A percentile compares a stretch with the other conserved stretches of the same genome.
Evolutionary conservation across 345 rosid genomes (phyloP).

Genomic region (Kandelia obovata): DNA sequence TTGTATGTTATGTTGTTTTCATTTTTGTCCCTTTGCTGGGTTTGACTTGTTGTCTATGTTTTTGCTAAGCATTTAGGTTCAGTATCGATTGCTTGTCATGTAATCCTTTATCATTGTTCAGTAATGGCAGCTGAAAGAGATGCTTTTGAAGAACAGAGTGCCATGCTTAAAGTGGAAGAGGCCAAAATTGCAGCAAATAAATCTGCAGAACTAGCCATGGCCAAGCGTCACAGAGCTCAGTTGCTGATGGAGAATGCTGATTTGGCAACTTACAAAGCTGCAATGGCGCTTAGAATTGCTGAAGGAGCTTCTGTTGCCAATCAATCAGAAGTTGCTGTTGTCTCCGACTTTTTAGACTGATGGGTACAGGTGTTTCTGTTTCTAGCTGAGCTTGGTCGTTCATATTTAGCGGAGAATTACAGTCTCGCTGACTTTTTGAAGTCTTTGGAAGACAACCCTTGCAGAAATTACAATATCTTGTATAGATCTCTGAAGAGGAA

Average conservation of each 20-base stretch:
- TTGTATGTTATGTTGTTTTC: too few relatives aligned
- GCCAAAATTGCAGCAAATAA: conserved; percentile 44
- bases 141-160: conserved; percentile 43
- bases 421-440: conserved; percentile 16
- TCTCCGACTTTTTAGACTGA: conserved; percentile 35
- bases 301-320: conserved; percentile 47
- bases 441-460: conserved; percentile 13
- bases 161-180: conserved; percentile 42
- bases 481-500: conserved; percentile 29
- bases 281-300: conserved; percentile 59
- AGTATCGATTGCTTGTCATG: too few relatives aligned
- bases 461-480: conserved; percentile 30
- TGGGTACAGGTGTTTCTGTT: not conserved
- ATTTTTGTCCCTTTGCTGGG: too few relatives aligned
- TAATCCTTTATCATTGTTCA: conserved; percentile 4
- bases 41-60: too few relatives aligned
- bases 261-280: conserved; percentile 73
- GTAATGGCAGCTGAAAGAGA: conserved; percentile 50
- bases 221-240: conserved; percentile 65
- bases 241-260: conserved; percentile 69
- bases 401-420: conserved; percentile 10
- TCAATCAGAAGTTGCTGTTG: conserved; percentile 28
- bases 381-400: conserved; percentile 4
- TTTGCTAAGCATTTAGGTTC: too few relatives aligned
- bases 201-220: conserved; percentile 46